Evolutionary conservation across 2,329 filamentous ascomycete genomes (phyloP).

Genomic region (Paracoccidioides brasiliensis): DNA sequence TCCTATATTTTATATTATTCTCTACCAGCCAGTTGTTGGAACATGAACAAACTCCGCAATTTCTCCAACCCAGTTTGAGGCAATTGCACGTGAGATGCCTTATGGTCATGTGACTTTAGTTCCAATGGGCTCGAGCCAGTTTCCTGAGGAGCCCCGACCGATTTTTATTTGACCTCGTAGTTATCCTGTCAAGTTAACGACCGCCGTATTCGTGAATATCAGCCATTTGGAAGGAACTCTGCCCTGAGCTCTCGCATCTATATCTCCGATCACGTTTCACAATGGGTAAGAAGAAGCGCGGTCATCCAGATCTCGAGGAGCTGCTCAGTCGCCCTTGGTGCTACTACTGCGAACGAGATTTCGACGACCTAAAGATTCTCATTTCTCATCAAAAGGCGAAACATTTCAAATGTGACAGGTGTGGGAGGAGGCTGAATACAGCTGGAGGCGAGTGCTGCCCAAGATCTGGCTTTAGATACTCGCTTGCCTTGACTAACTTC

Average conservation of each 20-base stretch:
- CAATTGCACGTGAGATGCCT: neutral
- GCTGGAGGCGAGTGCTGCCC: slow-evolving; percentile 59
- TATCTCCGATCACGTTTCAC: neutral
- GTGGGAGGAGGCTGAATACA: slow-evolving; percentile 77
- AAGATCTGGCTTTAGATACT: neutral
- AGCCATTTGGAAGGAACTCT: neutral
- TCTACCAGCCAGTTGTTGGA: neutral
- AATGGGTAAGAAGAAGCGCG: slow-evolving; percentile 86
- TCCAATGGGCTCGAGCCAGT: neutral
- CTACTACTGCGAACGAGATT: slow-evolving; percentile 99
- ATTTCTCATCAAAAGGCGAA: slow-evolving; percentile 98
- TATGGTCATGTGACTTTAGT: neutral
- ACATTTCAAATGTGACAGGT: slow-evolving; percentile 95
- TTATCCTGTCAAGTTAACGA: no score
- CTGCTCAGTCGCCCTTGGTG: slow-evolving; percentile 81
- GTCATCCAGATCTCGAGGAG: slow-evolving; percentile 76
- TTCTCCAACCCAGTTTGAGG: no score
- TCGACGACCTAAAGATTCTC: slow-evolving; percentile 91
- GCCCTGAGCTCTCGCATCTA: neutral
- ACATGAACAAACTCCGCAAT: no score
- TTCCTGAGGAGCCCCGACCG: no score
- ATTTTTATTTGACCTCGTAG: no score
- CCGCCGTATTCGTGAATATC: neutral
- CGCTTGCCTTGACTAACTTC: neutral
- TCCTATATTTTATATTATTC: neutral